Percentiles rank a stretch among this genome's conserved stretches.
These are phyloP conservation scores for Escovopsis sp. DNA, from an alignment of 2,329 filamentous ascomycete species.

Conservation along the genomic window DNA sequence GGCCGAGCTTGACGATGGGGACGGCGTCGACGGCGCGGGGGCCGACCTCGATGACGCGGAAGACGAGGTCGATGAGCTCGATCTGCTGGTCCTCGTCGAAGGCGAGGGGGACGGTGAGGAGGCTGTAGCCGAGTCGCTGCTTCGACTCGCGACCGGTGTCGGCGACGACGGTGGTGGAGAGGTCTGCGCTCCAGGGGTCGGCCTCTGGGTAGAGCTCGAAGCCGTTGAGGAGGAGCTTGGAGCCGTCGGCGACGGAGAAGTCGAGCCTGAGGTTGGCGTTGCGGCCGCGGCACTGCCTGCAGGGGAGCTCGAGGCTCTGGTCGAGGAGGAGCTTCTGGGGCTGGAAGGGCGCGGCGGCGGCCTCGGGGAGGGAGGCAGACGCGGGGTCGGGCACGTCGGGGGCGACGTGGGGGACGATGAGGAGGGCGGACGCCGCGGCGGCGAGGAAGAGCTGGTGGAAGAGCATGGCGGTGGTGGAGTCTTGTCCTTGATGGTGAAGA, in stretches of 20 bases:
- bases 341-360: slow-evolving; percentile 19
- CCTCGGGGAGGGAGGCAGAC: slow-evolving; percentile 22
- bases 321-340: slow-evolving; percentile 18
- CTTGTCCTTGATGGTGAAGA: too few relatives aligned
- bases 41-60: slow-evolving; percentile 46
- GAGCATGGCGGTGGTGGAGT: slow-evolving; percentile 13
- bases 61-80: slow-evolving; percentile 35
- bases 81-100: slow-evolving; percentile 35
- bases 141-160: slow-evolving; percentile 20
- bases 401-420: slow-evolving; percentile 36
- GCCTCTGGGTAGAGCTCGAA: slow-evolving; percentile 43
- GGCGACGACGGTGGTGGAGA: slow-evolving; percentile 31
- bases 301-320: slow-evolving; percentile 33
- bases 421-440: slow-evolving; percentile 28
- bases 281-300: slow-evolving; percentile 35
- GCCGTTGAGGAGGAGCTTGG: slow-evolving; percentile 41
- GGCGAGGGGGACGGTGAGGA: slow-evolving; percentile 27
- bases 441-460: slow-evolving; percentile 18
- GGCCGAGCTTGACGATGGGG: slow-evolving; percentile 40
- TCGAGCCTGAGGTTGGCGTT: slow-evolving; percentile 34
- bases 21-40: slow-evolving; percentile 37
- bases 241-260: slow-evolving; percentile 34
- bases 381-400: slow-evolving; percentile 26
- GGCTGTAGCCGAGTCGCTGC: slow-evolving; percentile 33
- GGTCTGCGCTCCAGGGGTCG: slow-evolving; percentile 26